Base-by-base conservation (phyloP, 2,329 filamentous ascomycete species). In the Pseudonectria buxi region DNA sequence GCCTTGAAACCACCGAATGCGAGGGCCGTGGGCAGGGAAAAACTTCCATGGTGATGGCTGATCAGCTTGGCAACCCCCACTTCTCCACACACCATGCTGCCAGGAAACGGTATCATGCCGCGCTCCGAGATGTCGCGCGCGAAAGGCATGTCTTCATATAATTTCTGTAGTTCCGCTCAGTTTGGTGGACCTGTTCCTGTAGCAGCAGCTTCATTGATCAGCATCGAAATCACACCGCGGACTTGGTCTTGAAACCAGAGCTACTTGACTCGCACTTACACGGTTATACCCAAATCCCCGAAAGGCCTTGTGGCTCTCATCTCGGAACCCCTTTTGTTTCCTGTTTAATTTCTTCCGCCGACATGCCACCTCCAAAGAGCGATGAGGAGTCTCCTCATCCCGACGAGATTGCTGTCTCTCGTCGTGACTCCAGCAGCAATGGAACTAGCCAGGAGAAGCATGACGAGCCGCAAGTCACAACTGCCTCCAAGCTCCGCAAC, bases 401-500 rank as follows among this genome's bases (percentile, higher is more conserved):
- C 9, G 45, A 41, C 2, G 46, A 44, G 10, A 26, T 33, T 1
- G 24, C 42, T 28, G 26, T 35, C 6, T 37, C 34, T 3, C 36
- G 44, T 13, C 42, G 37, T 11, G 39, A 41, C 32, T 46, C 50
- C 5, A 43, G 44, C 27, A 47, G 41, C 29, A 53, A 53, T 36
- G 44, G 40, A 1, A 45, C 44, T 9, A 32, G 31, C 27, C 40
- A 43, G 6, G 44, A 49, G 9, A 46, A 54, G n/a, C 42, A 43
- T 7, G 32, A 35, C 3, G 36, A 40, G 11, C 41, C 36, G 10
- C 30, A 37, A 2, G 43, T 37, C 4, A 53, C 54, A 1, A 50
- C 53, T 1, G 50, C 55, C 0, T 46, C 57, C 9, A 47, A 58
- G 0, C 40, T 59, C 0, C 49, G 50, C 11, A 61, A 62, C 25